These are phyloP conservation scores for Solioccasus polychromus DNA, from an alignment of 768 basidiomycete genomes.

Conservation along the genomic window DNA sequence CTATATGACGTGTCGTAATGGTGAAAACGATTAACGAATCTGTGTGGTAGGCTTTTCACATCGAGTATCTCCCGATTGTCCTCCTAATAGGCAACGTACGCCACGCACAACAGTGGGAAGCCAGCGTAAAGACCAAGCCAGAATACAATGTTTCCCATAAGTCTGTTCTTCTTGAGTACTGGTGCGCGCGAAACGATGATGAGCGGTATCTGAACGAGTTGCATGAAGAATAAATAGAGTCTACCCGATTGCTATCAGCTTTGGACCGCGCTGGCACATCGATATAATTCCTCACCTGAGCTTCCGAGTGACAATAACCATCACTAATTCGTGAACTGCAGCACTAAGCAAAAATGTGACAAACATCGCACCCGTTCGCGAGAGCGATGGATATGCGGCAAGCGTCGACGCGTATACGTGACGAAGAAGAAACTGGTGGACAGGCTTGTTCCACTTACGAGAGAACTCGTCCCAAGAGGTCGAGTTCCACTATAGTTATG, in stretches of 20 bases:
- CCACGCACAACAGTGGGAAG: conserved; percentile 90
- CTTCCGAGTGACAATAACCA: conserved; percentile 94
- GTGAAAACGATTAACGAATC: conserved; percentile 1
- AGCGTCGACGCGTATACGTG: conserved; percentile 95
- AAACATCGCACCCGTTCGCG: conserved; percentile 81
- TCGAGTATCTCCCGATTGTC: conserved; percentile 1
- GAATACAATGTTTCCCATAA: conserved; percentile 83
- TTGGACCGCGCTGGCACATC: not conserved
- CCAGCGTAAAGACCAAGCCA: conserved; percentile 92
- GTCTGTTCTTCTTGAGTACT: conserved; percentile 74
- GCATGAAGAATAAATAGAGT: conserved; percentile 79
- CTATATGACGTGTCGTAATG: too few species aligned
- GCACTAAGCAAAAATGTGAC: conserved; percentile 92
- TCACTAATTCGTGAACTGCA: conserved; percentile 89
- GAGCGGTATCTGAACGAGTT: conserved; percentile 90
- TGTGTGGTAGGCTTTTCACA: not conserved
- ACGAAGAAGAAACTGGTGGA: conserved; percentile 87
- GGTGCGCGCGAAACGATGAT: conserved; percentile 80
- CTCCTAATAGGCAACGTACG: conserved; percentile 53
- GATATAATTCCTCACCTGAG: conserved; percentile 52
- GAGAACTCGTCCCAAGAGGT: conserved; percentile 97
- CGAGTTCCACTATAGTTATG: conserved; percentile 78
- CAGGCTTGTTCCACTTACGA: conserved; percentile 98
- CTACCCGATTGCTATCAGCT: conserved; percentile 42
- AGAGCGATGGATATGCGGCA: conserved; percentile 63